Evolutionary conservation across 2,329 filamentous ascomycete species (phyloP), one percentile per base, ranked within the genome.

Genomic region (Aspergillus tubingensis): DNA sequence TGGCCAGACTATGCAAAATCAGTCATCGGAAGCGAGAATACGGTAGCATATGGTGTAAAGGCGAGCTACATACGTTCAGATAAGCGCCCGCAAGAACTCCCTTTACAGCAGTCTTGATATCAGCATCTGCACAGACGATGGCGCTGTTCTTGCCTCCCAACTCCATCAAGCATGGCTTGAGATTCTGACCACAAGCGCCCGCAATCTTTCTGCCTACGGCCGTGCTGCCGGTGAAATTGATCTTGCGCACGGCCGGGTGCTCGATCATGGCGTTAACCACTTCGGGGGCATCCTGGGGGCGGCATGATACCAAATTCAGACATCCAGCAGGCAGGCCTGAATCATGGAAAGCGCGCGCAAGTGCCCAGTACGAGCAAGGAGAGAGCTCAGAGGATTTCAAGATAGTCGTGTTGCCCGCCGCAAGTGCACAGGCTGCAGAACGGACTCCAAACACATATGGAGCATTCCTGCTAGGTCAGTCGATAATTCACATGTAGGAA

Each of bases 101-200:
- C 39, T 70, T 63, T 3, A 76, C 70, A 0, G 91, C 91, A 8
- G 84, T 80, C 39, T 88, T 81, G 30, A 96, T 72, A 68, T 96
- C 85, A 5, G 92, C 91, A 72, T 96, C 91, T 38, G 88, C 86
- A 72, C 89, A 88, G 0, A 96, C 87, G 64, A 96, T 90, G 1
- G 89, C 86, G 1, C 86, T 86, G 1, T 90, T 89, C 76, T 96
- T 96, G 43, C 91, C 91, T 5, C 92, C 92, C 0, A 96, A 81
- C 74, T 96, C 92, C 74, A 95, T 84, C 2, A 95, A 78, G 2
- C 89, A 84, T 0, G 91, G 91, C 80, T 82, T 83, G n/a, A 83
- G 68, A 49, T 76, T 62, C 48, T 70, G 70, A 1, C 74, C 78
- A 1, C 77, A 75, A 7, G 69, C 65, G 0, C 64, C 63, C 1